Evolutionary conservation across 2,329 filamentous ascomycete genomes (phyloP).

Genomic region (Alternaria sp.): DNA sequence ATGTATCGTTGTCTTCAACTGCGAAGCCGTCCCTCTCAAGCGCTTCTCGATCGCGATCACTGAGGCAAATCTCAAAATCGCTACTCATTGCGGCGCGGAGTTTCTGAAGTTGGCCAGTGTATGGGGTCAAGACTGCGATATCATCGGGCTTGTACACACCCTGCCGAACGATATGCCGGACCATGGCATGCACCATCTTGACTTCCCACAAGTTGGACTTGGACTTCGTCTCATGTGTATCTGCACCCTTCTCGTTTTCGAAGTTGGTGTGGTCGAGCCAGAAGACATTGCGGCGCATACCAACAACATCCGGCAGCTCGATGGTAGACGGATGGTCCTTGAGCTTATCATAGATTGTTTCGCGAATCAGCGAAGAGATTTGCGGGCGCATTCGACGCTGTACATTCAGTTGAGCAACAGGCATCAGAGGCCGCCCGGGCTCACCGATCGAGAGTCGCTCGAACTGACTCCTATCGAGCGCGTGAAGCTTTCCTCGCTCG

Average conservation of each 20-base stretch:
- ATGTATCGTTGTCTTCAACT: neutral
- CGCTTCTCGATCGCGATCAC: slow-evolving; percentile 66
- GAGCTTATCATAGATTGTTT: slow-evolving; percentile 64
- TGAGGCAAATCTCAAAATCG: slow-evolving; percentile 67
- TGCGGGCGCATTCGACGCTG: slow-evolving; percentile 71
- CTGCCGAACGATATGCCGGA: slow-evolving; percentile 70
- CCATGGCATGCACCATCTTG: slow-evolving; percentile 67
- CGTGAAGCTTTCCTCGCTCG: slow-evolving; percentile 56
- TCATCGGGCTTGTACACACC: slow-evolving; percentile 65
- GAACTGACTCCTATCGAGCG: slow-evolving; percentile 67
- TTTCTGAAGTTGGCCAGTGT: slow-evolving; percentile 63
- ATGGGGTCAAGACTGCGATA: slow-evolving; percentile 75
- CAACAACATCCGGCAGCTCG: slow-evolving; percentile 57
- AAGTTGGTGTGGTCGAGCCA: slow-evolving; percentile 66
- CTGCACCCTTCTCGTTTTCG: slow-evolving; percentile 46
- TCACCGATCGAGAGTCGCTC: slow-evolving; percentile 60
- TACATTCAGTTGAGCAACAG: slow-evolving; percentile 54
- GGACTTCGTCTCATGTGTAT: slow-evolving; percentile 49
- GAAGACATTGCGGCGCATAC: slow-evolving; percentile 62
- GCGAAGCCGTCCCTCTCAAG: slow-evolving; percentile 48
- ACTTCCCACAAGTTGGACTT: slow-evolving; percentile 67
- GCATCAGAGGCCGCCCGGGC: slow-evolving; percentile 28
- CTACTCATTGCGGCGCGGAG: slow-evolving; percentile 55
- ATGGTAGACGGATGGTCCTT: slow-evolving; percentile 55
- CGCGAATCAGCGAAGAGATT: slow-evolving; percentile 65